Percentiles rank a stretch among this genome's conserved stretches.
These are phyloP conservation scores for Apiospora saccharicola DNA, from an alignment of 2,329 filamentous ascomycete genomes.

Conservation along the genomic window DNA sequence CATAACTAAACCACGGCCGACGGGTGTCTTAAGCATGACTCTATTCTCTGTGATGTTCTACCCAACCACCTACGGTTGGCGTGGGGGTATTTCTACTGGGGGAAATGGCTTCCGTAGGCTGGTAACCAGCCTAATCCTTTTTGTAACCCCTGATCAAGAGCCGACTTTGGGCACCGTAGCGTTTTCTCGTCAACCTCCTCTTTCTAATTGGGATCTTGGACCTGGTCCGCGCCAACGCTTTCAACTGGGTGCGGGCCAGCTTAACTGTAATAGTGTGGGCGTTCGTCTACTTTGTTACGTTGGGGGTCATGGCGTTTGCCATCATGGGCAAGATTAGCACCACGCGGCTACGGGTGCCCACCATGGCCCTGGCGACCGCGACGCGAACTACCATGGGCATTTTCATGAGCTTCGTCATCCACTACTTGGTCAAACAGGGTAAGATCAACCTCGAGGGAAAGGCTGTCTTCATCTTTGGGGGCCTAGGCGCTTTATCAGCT, in stretches of 20 bases:
- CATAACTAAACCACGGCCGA: background rate
- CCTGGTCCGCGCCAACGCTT: too few relatives aligned
- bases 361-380: conserved; percentile 48
- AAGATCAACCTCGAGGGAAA: conserved; percentile 43
- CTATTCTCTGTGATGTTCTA: background rate
- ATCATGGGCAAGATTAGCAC: conserved; percentile 49
- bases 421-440: conserved; percentile 41
- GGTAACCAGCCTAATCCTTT: too few relatives aligned
- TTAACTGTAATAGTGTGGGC: conserved; percentile 31
- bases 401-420: too few relatives aligned
- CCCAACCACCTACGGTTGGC: conserved; percentile 38
- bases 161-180: too few relatives aligned
- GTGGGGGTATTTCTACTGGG: too few relatives aligned
- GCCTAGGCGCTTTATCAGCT: conserved; percentile 27
- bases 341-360: conserved; percentile 46
- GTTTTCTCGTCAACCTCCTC: too few relatives aligned
- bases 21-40: background rate
- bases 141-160: too few relatives aligned
- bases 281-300: conserved; percentile 46
- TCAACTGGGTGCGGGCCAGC: too few relatives aligned
- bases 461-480: conserved; percentile 44
- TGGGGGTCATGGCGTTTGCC: conserved; percentile 50
- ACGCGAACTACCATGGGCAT: conserved; percentile 44
- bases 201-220: too few relatives aligned
- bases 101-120: too few relatives aligned